Evolutionary conservation across 1,139 yeast genomes (phyloP).

Genomic region (Taphrina confusa): DNA sequence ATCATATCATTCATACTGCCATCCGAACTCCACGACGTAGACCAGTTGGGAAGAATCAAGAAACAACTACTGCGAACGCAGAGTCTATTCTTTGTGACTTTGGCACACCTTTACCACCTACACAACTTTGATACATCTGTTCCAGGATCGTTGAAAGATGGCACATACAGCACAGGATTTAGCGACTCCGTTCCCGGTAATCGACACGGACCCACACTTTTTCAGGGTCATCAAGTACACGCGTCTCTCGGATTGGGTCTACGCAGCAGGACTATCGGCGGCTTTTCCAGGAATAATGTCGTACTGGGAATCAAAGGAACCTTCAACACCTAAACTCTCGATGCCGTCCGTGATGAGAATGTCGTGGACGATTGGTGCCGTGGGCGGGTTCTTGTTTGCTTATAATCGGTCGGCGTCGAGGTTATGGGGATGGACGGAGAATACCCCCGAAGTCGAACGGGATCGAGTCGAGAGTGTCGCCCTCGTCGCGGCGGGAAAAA

Average conservation of each 20-base stretch:
- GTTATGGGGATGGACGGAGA: constrained; percentile 79
- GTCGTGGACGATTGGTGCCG: constrained; percentile 55
- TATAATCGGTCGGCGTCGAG: constrained; percentile 55
- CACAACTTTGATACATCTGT: too few relatives aligned
- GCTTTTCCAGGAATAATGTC: constrained; percentile 49
- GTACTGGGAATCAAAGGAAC: constrained; percentile 68
- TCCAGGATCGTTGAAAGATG: too few relatives aligned
- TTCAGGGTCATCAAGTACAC: constrained; percentile 70
- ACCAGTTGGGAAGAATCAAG: too few relatives aligned
- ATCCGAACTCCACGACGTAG: too few relatives aligned
- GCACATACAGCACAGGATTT: constrained; percentile 33
- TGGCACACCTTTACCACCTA: too few relatives aligned
- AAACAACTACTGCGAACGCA: too few relatives aligned
- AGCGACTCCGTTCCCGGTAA: constrained; percentile 45
- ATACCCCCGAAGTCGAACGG: constrained; percentile 66
- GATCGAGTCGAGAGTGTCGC: constrained; percentile 75
- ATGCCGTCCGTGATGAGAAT: constrained; percentile 32
- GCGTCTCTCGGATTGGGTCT: constrained; percentile 67
- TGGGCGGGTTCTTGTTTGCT: constrained; percentile 72
- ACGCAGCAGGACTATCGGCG: constrained; percentile 65
- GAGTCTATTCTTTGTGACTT: too few relatives aligned
- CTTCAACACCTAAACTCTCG: constrained; percentile 39
- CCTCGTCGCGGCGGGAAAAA: constrained; percentile 64
- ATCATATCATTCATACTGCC: too few relatives aligned
- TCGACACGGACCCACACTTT: constrained; percentile 81